Evolutionary conservation across 106 monocot species (phyloP).

Genomic region (Phalaenopsis equestris): DNA sequence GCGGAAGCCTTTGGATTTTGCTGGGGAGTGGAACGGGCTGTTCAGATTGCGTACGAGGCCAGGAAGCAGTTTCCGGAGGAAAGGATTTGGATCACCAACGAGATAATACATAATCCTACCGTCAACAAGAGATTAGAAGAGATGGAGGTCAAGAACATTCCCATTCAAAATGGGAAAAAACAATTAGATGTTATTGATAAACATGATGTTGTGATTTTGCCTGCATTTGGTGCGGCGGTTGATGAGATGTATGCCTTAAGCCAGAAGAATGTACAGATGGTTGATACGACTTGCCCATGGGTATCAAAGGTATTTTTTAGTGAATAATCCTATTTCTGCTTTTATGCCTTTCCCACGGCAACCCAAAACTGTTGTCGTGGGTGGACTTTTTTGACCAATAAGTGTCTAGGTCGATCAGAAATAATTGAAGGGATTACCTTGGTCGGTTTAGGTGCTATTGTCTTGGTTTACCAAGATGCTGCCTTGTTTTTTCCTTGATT

Average conservation of each 20-base stretch:
- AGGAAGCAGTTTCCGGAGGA: constrained; percentile 95
- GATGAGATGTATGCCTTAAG: constrained; percentile 89
- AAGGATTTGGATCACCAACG: constrained; percentile 94
- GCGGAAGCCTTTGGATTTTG: constrained; percentile 97
- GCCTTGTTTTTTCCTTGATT: not conserved
- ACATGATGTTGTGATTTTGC: constrained; percentile 85
- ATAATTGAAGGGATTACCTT: no score
- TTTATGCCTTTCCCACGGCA: not conserved
- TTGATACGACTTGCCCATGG: constrained; percentile 99
- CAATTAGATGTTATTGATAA: constrained; percentile 68
- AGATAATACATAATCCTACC: constrained; percentile 92
- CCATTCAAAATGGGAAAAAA: constrained; percentile 65
- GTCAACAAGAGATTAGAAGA: constrained; percentile 88
- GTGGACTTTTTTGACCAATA: no score
- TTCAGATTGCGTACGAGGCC: constrained; percentile 96
- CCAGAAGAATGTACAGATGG: constrained; percentile 87
- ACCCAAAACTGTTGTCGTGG: no score
- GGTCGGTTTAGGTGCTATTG: no score
- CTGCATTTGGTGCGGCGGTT: constrained; percentile 94
- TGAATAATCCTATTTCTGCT: not conserved
- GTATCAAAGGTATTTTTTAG: constrained; percentile 72
- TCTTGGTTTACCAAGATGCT: not conserved
- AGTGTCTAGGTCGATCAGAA: no score
- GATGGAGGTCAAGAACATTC: constrained; percentile 78
- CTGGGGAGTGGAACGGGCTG: constrained; percentile 96